phyloP scores from a whole-genome alignment of 2,329 filamentous ascomycete genomes.

The Aspergillus vadensis region DNA sequence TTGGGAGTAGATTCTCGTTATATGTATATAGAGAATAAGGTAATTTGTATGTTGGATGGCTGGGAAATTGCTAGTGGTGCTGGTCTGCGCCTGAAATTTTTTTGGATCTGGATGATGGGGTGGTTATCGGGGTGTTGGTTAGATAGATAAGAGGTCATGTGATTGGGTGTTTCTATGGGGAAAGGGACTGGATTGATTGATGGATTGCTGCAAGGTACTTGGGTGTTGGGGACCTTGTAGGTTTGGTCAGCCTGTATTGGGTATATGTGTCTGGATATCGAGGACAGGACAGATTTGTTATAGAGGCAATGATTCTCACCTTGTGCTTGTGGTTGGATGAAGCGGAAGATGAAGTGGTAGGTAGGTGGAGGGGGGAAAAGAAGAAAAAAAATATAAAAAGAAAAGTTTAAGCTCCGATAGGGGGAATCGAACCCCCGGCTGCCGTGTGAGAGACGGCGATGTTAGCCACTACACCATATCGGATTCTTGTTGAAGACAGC shows the following conservation, averaged over 20 bases:
- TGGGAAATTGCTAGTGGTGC: neutral
- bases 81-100: slow-evolving; percentile 2
- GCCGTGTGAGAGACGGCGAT: slow-evolving; percentile 31
- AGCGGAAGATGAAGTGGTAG: neutral
- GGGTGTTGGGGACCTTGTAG: no score
- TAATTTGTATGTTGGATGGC: neutral
- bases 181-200: no score
- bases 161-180: neutral
- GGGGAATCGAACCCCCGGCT: slow-evolving; percentile 33
- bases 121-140: neutral
- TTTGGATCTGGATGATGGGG: neutral
- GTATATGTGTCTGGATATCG: no score
- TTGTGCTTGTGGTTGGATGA: neutral
- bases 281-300: no score
- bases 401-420: slow-evolving; percentile 19
- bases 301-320: no score
- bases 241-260: neutral
- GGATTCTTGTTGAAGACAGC: slow-evolving; percentile 10
- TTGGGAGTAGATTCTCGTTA: neutral
- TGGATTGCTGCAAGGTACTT: no score
- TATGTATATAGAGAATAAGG: neutral
- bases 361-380: neutral
- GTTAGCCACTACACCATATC: slow-evolving; percentile 29
- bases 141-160: slow-evolving; percentile 6
- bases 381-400: neutral